Evolutionary conservation across 2,329 filamentous ascomycete genomes (phyloP).

Genomic region (Xylaria sp.): DNA sequence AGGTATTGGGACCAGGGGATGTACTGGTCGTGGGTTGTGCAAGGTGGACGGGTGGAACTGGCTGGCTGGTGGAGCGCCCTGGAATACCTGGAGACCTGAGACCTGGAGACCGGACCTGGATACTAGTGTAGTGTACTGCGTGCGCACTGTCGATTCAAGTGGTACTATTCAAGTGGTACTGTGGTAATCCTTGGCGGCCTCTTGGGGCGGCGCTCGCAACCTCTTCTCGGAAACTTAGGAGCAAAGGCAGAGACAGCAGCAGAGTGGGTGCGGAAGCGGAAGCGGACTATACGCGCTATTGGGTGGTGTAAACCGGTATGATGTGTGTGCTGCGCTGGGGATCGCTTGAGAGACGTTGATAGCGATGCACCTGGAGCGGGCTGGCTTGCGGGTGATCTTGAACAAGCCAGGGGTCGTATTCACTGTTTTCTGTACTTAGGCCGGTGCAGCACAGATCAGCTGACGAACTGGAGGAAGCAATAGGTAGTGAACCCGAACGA

Average conservation of each 20-base stretch:
- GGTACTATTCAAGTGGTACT: too few relatives aligned
- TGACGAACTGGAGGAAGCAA: constrained; percentile 7
- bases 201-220: constrained; percentile 21
- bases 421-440: neutral
- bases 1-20: neutral
- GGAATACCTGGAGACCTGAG: neutral
- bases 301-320: neutral
- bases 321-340: neutral
- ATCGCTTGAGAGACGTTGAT: neutral
- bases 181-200: constrained; percentile 23
- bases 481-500: neutral
- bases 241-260: neutral
- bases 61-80: constrained; percentile 20
- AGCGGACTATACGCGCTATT: constrained; percentile 8
- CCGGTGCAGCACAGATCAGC: constrained; percentile 6
- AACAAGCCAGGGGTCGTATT: constrained; percentile 12
- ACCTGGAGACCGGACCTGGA: too few relatives aligned
- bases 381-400: constrained; percentile 8
- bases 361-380: neutral
- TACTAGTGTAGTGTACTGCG: constrained; percentile 2
- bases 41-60: constrained; percentile 25
- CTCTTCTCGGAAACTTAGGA: constrained; percentile 20
- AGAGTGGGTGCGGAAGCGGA: constrained; percentile 10
- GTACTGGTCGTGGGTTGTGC: constrained; percentile 8
- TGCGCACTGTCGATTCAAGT: constrained; percentile 35